A percentile compares a stretch with the other conserved stretches of the same genome.
Conservation (phyloP, 2,329 filamentous ascomycete species). For the Paecilomyces variotii region DNA sequence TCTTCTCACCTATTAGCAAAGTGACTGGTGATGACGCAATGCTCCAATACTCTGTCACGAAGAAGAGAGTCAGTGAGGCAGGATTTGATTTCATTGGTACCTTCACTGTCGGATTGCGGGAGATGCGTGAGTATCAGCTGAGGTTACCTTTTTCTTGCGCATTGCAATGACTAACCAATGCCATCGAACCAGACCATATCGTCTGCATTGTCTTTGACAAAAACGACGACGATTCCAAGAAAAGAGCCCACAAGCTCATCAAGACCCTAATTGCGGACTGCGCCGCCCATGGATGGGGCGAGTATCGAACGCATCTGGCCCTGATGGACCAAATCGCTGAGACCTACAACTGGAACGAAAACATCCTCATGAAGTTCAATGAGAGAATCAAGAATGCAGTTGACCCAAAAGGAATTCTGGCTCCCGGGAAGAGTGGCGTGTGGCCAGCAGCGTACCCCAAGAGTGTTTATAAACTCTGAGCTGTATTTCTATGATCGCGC, state of each 20-base stretch:
- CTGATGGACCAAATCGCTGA: slow-evolving; percentile 42
- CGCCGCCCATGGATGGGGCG: slow-evolving; percentile 34
- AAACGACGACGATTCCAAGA: slow-evolving; percentile 31
- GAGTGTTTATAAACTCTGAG: not conserved
- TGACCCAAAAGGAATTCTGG: not conserved
- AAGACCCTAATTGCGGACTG: slow-evolving; percentile 32
- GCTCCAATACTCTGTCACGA: slow-evolving; percentile 36
- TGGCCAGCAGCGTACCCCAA: not conserved
- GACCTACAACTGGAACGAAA: slow-evolving; percentile 40
- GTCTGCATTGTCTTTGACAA: slow-evolving; percentile 48
- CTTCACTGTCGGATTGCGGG: slow-evolving; percentile 44
- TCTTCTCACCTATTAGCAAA: slow-evolving; percentile 47
- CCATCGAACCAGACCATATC: slow-evolving; percentile 37
- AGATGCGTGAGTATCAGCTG: slow-evolving; percentile 33
- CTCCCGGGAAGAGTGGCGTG: not conserved
- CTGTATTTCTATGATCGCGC: not conserved
- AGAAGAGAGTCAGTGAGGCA: slow-evolving; percentile 31
- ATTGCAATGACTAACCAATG: not conserved
- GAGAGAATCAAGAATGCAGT: not conserved
- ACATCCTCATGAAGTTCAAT: slow-evolving; percentile 37
- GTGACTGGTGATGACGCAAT: slow-evolving; percentile 42
- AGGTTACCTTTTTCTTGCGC: not conserved
- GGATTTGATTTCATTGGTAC: slow-evolving; percentile 46
- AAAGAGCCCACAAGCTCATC: slow-evolving; percentile 31
- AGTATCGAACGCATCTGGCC: slow-evolving; percentile 41